These are phyloP conservation scores for Blastomyces emzantsi DNA, from an alignment of 2,329 filamentous ascomycete species.

Conservation along the genomic window DNA sequence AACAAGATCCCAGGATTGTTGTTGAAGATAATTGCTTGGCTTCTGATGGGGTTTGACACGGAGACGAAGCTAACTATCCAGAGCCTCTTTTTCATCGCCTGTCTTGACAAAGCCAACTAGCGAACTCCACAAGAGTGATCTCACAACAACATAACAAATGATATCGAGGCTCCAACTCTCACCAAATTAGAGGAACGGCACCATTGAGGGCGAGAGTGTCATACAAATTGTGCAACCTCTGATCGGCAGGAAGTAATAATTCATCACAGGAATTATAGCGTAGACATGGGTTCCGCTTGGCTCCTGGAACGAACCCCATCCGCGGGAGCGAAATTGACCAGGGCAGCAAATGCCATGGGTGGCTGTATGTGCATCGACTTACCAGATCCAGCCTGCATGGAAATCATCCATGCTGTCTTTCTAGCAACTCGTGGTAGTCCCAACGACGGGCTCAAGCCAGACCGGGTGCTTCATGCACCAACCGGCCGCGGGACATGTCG, in stretches of 20 bases:
- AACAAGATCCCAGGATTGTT: background rate
- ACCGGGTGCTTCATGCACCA: background rate
- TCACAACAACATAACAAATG: background rate
- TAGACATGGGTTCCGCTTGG: background rate
- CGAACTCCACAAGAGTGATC: background rate
- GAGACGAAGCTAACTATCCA: background rate
- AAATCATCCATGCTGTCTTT: background rate
- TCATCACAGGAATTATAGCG: background rate
- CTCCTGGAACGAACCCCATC: constrained; percentile 2
- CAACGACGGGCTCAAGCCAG: constrained; percentile 2
- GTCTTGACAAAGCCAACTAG: background rate
- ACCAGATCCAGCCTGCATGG: constrained; percentile 4
- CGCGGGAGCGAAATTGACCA: constrained; percentile 1
- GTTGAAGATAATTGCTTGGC: background rate
- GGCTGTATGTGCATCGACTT: constrained; percentile 7
- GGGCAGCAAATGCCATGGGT: background rate
- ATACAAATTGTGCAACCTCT: background rate
- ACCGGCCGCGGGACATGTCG: background rate
- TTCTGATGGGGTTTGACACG: background rate
- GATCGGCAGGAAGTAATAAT: constrained; percentile 2
- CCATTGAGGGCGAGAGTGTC: background rate
- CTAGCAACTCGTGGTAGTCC: constrained; percentile 8
- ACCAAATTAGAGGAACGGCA: background rate
- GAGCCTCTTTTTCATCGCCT: background rate
- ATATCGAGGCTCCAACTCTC: background rate